Evolutionary conservation across 768 basidiomycete species (phyloP).

Genomic region (Calocybe gangraenosa): DNA sequence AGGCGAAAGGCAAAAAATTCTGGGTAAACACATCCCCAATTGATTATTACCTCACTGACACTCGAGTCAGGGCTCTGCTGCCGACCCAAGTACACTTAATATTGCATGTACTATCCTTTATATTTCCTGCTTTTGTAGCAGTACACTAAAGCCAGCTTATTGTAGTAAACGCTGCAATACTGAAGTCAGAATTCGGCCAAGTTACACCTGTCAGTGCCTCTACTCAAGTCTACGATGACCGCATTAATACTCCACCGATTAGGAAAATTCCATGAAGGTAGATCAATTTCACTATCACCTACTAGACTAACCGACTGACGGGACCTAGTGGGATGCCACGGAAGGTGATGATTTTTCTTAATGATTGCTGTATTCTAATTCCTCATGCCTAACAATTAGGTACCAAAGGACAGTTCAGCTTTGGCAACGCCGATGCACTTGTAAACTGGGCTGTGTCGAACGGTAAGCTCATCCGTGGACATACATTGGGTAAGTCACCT

Average conservation of each 20-base stretch:
- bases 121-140: too few species aligned
- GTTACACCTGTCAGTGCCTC: conserved; percentile 32
- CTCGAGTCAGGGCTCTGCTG: conserved; percentile 27
- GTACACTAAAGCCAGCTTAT: background rate
- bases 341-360: conserved; percentile 19
- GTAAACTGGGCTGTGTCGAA: conserved; percentile 38
- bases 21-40: conserved; percentile 17
- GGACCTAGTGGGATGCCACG: conserved; percentile 31
- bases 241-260: background rate
- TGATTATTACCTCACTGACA: background rate
- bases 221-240: background rate
- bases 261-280: conserved; percentile 40
- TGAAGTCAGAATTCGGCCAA: conserved; percentile 32
- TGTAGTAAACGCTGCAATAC: conserved; percentile 25
- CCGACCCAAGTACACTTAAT: conserved; percentile 25
- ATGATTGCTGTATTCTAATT: conserved; percentile 6
- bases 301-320: background rate
- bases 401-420: conserved; percentile 26
- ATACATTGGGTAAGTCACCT: conserved; percentile 31
- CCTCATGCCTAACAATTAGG: too few species aligned
- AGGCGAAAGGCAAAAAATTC: conserved; percentile 25
- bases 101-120: conserved; percentile 20
- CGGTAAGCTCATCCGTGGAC: conserved; percentile 38
- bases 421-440: conserved; percentile 27
- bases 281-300: background rate